Percentiles rank a stretch among this genome's conserved stretches.
phyloP scores from a whole-genome alignment of 495 filamentous ascomycete species.

The Trypethelium eluteriae region DNA sequence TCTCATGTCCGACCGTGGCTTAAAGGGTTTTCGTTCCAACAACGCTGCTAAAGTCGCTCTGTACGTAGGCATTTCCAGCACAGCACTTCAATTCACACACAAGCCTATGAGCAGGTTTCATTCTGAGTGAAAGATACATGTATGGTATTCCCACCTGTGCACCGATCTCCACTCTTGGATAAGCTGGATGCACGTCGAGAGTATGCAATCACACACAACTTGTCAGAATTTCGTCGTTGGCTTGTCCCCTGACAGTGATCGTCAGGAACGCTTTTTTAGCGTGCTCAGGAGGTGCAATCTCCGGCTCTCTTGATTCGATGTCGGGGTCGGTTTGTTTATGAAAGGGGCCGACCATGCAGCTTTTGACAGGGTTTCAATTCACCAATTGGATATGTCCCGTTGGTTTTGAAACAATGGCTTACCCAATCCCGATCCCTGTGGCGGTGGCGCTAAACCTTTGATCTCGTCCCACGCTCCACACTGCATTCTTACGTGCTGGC shows the following conservation, averaged over 20 bases:
- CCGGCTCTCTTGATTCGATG: neutral
- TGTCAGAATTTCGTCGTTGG: neutral
- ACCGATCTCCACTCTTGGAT: too few relatives aligned
- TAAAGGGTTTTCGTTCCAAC: neutral
- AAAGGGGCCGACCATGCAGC: neutral
- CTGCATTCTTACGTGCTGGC: neutral
- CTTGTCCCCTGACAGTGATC: neutral
- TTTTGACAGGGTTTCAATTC: neutral
- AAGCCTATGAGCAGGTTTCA: neutral
- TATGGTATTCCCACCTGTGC: too few relatives aligned
- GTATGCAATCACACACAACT: neutral
- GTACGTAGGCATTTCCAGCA: neutral
- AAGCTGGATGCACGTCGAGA: too few relatives aligned
- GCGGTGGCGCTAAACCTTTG: neutral
- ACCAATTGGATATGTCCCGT: neutral
- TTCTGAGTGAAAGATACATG: neutral
- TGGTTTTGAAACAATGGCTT: slow-evolving; percentile 9
- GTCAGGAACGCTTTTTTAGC: slow-evolving; percentile 7
- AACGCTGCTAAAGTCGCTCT: neutral
- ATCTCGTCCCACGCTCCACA: neutral
- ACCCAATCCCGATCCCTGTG: neutral
- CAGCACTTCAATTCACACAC: neutral
- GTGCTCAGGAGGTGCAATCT: neutral
- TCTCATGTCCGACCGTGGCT: slow-evolving; percentile 6
- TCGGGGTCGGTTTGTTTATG: neutral